Conservation (phyloP, 2,329 filamentous ascomycete species). For the Fusarium nisikadoi region DNA sequence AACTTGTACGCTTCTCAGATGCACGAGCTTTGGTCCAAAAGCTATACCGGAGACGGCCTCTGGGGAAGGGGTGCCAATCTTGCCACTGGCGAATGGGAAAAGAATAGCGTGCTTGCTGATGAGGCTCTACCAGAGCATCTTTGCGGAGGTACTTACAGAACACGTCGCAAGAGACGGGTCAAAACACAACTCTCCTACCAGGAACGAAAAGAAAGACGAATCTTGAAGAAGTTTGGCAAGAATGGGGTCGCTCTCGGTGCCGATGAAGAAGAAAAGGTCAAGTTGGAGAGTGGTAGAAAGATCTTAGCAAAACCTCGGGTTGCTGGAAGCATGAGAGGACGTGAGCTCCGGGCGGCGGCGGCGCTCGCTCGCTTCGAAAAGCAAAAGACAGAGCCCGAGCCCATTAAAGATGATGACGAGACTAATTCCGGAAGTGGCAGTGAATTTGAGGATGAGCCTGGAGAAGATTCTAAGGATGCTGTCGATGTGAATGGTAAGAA, state of each 20-base stretch:
- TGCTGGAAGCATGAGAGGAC: slow-evolving; percentile 77
- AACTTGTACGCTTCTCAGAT: slow-evolving; percentile 79
- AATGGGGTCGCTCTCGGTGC: slow-evolving; percentile 76
- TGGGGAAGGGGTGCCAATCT: slow-evolving; percentile 80
- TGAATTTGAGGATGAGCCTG: slow-evolving; percentile 60
- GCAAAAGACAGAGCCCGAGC: slow-evolving; percentile 58
- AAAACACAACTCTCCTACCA: slow-evolving; percentile 70
- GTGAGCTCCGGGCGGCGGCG: slow-evolving; percentile 80
- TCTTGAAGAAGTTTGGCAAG: slow-evolving; percentile 79
- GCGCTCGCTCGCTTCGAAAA: slow-evolving; percentile 78
- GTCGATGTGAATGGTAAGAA: slow-evolving; percentile 72
- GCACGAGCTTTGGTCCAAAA: slow-evolving; percentile 73
- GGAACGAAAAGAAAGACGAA: slow-evolving; percentile 77
- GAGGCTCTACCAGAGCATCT: slow-evolving; percentile 75
- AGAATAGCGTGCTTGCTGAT: slow-evolving; percentile 60
- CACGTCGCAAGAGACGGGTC: slow-evolving; percentile 65
- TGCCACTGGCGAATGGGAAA: slow-evolving; percentile 68
- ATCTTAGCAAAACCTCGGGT: slow-evolving; percentile 75
- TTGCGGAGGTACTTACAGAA: slow-evolving; percentile 83
- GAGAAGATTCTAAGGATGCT: slow-evolving; percentile 61
- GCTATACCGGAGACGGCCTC: slow-evolving; percentile 83
- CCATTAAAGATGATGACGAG: slow-evolving; percentile 48
- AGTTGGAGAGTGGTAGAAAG: slow-evolving; percentile 73
- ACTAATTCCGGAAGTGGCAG: slow-evolving; percentile 59
- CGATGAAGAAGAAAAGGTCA: slow-evolving; percentile 72